These are phyloP conservation scores for Pholiota conissans DNA, from an alignment of 768 basidiomycete genomes.

Conservation along the genomic window DNA sequence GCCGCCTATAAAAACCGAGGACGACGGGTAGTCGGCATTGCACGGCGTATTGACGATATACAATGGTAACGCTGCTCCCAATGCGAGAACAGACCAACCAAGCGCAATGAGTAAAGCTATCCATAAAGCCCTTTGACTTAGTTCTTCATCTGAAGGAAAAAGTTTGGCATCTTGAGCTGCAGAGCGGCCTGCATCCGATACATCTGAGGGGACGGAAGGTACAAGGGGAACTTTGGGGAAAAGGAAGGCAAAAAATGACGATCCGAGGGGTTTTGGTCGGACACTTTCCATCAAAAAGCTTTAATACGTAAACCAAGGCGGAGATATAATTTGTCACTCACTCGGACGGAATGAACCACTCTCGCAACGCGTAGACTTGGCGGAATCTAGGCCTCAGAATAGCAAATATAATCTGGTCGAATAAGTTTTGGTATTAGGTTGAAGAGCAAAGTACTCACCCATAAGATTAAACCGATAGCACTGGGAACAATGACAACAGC, in stretches of 20 bases:
- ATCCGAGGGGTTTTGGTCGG: slow-evolving; percentile 62
- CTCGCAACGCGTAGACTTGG: slow-evolving; percentile 69
- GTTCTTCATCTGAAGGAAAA: slow-evolving; percentile 76
- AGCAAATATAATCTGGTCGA: slow-evolving; percentile 60
- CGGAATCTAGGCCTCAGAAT: slow-evolving; percentile 67
- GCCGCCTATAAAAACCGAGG: slow-evolving; percentile 50
- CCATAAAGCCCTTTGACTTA: slow-evolving; percentile 72
- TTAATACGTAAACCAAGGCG: not conserved
- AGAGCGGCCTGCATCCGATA: slow-evolving; percentile 54
- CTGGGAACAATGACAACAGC: slow-evolving; percentile 58
- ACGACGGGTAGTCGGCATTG: slow-evolving; percentile 48
- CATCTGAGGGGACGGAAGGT: slow-evolving; percentile 55
- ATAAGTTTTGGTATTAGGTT: slow-evolving; percentile 9
- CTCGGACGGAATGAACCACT: slow-evolving; percentile 78
- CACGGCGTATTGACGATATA: slow-evolving; percentile 73
- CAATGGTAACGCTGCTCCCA: slow-evolving; percentile 72
- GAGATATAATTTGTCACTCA: slow-evolving; percentile 34
- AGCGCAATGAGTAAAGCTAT: slow-evolving; percentile 60
- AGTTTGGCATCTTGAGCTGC: slow-evolving; percentile 48
- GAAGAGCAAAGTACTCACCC: slow-evolving; percentile 46
- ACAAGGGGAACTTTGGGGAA: slow-evolving; percentile 69
- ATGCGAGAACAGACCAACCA: slow-evolving; percentile 67
- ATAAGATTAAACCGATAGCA: slow-evolving; percentile 60
- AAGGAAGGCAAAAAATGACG: slow-evolving; percentile 65
- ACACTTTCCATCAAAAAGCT: slow-evolving; percentile 37